Evolutionary conservation across 257 asterid genomes (phyloP).

Genomic region (Solanum dulcamara): DNA sequence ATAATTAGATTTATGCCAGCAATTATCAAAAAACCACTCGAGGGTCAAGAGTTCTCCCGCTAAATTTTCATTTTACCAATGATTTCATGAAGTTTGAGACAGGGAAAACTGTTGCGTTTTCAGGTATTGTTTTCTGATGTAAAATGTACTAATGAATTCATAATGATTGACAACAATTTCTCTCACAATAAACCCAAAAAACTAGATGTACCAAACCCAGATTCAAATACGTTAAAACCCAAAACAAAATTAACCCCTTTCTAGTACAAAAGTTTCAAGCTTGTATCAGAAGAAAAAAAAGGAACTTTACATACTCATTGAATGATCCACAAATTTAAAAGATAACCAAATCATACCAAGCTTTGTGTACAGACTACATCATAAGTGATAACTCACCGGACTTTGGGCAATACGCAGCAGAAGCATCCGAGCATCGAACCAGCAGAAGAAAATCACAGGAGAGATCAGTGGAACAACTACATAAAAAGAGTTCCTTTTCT

Average conservation of each 20-base stretch:
- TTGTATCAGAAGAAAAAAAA: background rate
- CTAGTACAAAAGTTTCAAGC: background rate
- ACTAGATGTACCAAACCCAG: background rate
- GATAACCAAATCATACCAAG: background rate
- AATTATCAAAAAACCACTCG: background rate
- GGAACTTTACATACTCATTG: background rate
- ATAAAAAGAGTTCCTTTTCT: too few species aligned
- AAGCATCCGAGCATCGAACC: too few species aligned
- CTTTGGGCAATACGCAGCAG: background rate
- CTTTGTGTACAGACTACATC: background rate
- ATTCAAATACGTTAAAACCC: background rate
- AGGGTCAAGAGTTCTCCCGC: background rate
- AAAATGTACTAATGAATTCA: background rate
- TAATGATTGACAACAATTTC: background rate
- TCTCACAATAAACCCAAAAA: too few species aligned
- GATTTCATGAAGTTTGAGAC: background rate
- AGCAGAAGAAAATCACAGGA: background rate
- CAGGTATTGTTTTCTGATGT: background rate
- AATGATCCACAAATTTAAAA: background rate
- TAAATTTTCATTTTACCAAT: background rate
- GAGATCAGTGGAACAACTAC: background rate
- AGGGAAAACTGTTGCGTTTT: background rate
- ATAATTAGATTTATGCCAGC: background rate
- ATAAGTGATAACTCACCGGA: background rate
- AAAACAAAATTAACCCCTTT: background rate